phyloP scores from a whole-genome alignment of 2,329 filamentous ascomycete species.

The Sporothrix inflata region DNA sequence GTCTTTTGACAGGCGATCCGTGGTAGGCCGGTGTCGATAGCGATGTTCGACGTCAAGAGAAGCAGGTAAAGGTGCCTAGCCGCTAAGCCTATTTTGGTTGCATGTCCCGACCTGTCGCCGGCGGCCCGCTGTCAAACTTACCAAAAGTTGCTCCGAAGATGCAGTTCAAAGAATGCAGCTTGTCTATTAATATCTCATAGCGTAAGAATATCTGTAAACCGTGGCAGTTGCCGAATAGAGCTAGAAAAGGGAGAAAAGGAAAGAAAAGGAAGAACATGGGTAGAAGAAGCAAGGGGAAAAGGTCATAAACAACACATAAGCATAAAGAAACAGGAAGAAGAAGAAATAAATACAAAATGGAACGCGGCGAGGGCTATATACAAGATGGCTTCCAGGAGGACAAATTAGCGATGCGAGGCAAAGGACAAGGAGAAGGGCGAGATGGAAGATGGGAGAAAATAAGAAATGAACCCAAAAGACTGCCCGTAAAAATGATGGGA shows the following conservation, averaged over 20 bases:
- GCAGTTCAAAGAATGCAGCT: background rate
- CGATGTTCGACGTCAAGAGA: background rate
- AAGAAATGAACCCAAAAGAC: background rate
- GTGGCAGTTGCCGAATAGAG: background rate
- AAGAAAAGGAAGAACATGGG: background rate
- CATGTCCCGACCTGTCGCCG: background rate
- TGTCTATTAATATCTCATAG: conserved; percentile 20
- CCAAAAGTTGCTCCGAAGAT: background rate
- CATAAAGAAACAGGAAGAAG: background rate
- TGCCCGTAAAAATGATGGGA: background rate
- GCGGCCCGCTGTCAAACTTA: conserved; percentile 5
- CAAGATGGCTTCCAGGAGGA: background rate
- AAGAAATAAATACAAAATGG: background rate
- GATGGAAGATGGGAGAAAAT: background rate
- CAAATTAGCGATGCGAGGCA: background rate
- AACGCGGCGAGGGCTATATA: background rate
- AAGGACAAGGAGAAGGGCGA: background rate
- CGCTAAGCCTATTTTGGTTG: background rate
- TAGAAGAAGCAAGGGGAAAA: background rate
- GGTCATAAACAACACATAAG: background rate
- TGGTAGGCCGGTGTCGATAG: background rate
- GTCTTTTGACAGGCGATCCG: background rate
- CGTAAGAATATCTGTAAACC: background rate
- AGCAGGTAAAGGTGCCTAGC: background rate
- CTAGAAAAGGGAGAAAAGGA: background rate